Percentiles rank a stretch among this genome's conserved stretches.
phyloP scores from a whole-genome alignment of 352 stramenopile genomes.

The Porosira glacialis region DNA sequence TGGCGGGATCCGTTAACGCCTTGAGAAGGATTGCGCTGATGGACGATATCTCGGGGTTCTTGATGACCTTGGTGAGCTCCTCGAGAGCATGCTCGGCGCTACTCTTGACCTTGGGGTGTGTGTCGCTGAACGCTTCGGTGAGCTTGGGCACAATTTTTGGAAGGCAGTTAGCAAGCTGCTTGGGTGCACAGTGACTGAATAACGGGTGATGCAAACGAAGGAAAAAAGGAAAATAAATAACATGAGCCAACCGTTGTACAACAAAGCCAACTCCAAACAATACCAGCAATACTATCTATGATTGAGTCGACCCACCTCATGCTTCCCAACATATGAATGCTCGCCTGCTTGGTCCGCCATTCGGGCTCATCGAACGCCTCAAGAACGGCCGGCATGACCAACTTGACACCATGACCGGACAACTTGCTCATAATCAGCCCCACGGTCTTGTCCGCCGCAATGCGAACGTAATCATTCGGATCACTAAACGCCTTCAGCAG shows the following conservation, averaged over 20 bases:
- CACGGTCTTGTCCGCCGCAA: constrained; percentile 90
- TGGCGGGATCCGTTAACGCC: constrained; percentile 90
- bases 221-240: too few species aligned
- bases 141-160: constrained; percentile 98
- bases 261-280: too few species aligned
- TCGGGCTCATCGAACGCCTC: constrained; percentile 88
- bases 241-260: too few species aligned
- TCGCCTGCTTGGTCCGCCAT: constrained; percentile 98
- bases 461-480: constrained; percentile 91
- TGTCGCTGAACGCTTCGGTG: constrained; percentile 95
- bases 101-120: constrained; percentile 96
- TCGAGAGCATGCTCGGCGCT: constrained; percentile 92
- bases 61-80: constrained; percentile 96
- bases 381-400: constrained; percentile 96
- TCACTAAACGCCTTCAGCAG: constrained; percentile 98
- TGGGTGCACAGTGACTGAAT: constrained; percentile 91
- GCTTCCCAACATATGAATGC: constrained; percentile 91
- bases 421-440: constrained; percentile 98
- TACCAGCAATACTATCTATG: too few species aligned
- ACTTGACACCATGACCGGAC: constrained; percentile 97
- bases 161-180: constrained; percentile 96
- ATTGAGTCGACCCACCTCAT: too few species aligned
- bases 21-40: constrained; percentile 91
- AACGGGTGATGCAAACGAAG: too few species aligned
- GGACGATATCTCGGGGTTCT: constrained; percentile 97